Evolutionary conservation across 169 alveolate species (phyloP).

Genomic region (Plasmodium knowlesi): DNA sequence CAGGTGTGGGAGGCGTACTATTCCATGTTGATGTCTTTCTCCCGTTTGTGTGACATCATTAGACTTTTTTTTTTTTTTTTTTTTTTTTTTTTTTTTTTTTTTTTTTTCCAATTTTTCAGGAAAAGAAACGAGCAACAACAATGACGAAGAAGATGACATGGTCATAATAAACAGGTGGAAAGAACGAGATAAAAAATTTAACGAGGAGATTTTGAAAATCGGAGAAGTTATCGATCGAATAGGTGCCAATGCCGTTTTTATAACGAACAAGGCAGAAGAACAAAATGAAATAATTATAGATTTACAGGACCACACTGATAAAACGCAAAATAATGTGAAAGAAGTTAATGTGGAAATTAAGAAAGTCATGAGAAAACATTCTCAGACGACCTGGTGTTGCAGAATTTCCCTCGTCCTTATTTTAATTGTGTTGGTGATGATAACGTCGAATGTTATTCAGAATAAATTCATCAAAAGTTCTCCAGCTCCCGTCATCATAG

Average conservation of each 20-base stretch:
- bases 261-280: slow-evolving; percentile 54
- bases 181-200: slow-evolving; percentile 81
- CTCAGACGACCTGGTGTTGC: slow-evolving; percentile 62
- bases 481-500: not conserved
- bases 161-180: slow-evolving; percentile 80
- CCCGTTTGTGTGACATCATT: too few relatives aligned
- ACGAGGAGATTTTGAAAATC: slow-evolving; percentile 81
- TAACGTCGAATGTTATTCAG: slow-evolving; percentile 30
- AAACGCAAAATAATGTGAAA: slow-evolving; percentile 77
- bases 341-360: slow-evolving; percentile 63
- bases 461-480: slow-evolving; percentile 30
- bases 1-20: not conserved
- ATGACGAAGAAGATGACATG: slow-evolving; percentile 75
- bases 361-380: slow-evolving; percentile 51
- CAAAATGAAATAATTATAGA: slow-evolving; percentile 70
- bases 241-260: slow-evolving; percentile 74
- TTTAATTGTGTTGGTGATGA: slow-evolving; percentile 14
- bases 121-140: slow-evolving; percentile 69
- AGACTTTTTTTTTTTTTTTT: not conserved
- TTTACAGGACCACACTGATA: slow-evolving; percentile 77
- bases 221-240: slow-evolving; percentile 86
- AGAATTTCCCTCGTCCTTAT: slow-evolving; percentile 48
- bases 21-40: not conserved
- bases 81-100: not conserved
- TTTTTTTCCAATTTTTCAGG: not conserved